These are phyloP conservation scores for Trichoderma harzianum DNA, from an alignment of 2,329 filamentous ascomycete genomes.

Conservation along the genomic window DNA sequence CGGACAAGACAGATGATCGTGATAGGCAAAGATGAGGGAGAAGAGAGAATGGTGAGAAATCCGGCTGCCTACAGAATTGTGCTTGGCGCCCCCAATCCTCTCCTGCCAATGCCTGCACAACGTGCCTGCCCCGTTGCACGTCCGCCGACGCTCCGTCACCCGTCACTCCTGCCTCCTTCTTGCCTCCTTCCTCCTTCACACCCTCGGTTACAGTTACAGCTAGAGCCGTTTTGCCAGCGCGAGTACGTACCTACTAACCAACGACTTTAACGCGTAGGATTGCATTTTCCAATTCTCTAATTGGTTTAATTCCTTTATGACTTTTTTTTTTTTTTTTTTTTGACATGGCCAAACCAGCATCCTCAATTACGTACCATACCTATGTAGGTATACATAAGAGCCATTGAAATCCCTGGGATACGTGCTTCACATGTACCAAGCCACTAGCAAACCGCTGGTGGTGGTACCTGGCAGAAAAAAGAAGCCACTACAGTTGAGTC, in stretches of 20 bases:
- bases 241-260: neutral
- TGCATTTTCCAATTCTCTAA: neutral
- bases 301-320: no score
- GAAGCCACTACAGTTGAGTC: neutral
- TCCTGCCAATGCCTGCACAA: constrained; percentile 12
- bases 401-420: no score
- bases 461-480: neutral
- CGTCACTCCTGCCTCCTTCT: neutral
- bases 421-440: neutral
- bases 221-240: neutral
- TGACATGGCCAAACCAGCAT: neutral
- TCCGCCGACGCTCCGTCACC: neutral
- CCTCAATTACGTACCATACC: neutral
- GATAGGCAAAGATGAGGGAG: neutral
- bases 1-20: neutral
- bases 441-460: neutral
- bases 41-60: neutral
- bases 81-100: neutral
- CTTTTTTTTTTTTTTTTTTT: neutral
- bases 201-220: neutral
- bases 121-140: constrained; percentile 8
- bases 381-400: neutral
- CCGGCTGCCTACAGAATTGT: neutral
- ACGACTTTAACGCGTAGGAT: neutral
- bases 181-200: neutral